These are phyloP conservation scores for Musa acuminata DNA, from an alignment of 176 grass and related monocot species.

Conservation along the genomic window DNA sequence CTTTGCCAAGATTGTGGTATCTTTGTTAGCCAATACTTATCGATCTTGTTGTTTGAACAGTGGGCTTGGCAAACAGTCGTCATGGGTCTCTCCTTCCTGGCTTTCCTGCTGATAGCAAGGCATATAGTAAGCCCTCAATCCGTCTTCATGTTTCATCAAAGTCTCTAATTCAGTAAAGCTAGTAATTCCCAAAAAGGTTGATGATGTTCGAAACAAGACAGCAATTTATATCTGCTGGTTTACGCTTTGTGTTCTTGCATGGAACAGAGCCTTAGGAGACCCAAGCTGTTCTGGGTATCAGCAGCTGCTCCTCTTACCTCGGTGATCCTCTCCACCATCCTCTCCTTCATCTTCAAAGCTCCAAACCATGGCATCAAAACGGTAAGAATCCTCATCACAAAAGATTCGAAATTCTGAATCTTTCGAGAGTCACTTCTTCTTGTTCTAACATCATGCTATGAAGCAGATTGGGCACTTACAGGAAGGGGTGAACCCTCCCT, in stretches of 20 bases:
- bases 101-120: conserved; percentile 69
- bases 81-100: conserved; percentile 78
- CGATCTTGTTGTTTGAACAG: conserved; percentile 23
- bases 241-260: not conserved
- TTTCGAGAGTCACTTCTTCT: not conserved
- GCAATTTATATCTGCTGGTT: not conserved
- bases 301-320: conserved; percentile 70
- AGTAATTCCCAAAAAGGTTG: too few species aligned
- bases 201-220: too few species aligned
- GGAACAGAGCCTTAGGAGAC: conserved; percentile 55
- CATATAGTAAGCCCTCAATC: conserved; percentile 56
- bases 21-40: not conserved
- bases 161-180: not conserved
- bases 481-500: conserved; percentile 79
- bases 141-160: not conserved
- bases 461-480: conserved; percentile 74
- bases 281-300: conserved; percentile 83
- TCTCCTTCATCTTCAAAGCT: conserved; percentile 65
- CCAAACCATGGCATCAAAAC: conserved; percentile 49
- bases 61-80: conserved; percentile 83
- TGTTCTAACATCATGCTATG: not conserved
- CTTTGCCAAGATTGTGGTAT: not conserved
- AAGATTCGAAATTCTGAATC: not conserved
- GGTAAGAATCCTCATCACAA: conserved; percentile 30
- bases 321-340: conserved; percentile 73